These are phyloP conservation scores for Blastosporella zonata DNA, from an alignment of 1,284 basidiomycete species.

Conservation along the genomic window DNA sequence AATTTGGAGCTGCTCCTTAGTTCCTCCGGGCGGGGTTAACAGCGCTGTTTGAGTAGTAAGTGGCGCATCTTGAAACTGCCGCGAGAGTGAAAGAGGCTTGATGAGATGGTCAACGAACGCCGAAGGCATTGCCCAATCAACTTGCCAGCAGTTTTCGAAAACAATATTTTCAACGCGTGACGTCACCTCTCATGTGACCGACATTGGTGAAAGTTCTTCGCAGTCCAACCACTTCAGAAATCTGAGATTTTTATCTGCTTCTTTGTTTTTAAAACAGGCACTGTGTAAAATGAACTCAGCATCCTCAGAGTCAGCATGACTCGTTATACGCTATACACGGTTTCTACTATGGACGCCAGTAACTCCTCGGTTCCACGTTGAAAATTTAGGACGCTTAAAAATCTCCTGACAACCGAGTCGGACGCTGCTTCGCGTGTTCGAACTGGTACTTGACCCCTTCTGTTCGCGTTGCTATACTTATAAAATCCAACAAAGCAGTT, in stretches of 20 bases:
- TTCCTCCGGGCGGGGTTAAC: neutral
- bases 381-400: neutral
- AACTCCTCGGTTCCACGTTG: too few relatives aligned
- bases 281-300: too few relatives aligned
- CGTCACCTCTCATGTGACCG: slow-evolving; percentile 17
- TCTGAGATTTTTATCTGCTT: neutral
- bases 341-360: too few relatives aligned
- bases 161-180: slow-evolving; percentile 19
- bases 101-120: slow-evolving; percentile 21
- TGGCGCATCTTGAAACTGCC: neutral
- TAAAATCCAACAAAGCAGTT: too few relatives aligned
- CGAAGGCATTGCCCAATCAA: slow-evolving; percentile 17
- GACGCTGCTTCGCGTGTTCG: neutral
- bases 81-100: slow-evolving; percentile 17
- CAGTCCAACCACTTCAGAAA: neutral
- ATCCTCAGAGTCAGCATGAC: too few relatives aligned
- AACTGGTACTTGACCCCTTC: neutral
- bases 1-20: slow-evolving; percentile 16
- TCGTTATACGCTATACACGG: too few relatives aligned
- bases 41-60: neutral
- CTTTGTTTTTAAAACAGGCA: too few relatives aligned
- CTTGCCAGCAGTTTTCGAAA: neutral
- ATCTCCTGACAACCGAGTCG: neutral
- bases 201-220: too few relatives aligned
- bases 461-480: too few relatives aligned